Evolutionary conservation across 331 rosid species (phyloP).

Genomic region (Arachis monticola): DNA sequence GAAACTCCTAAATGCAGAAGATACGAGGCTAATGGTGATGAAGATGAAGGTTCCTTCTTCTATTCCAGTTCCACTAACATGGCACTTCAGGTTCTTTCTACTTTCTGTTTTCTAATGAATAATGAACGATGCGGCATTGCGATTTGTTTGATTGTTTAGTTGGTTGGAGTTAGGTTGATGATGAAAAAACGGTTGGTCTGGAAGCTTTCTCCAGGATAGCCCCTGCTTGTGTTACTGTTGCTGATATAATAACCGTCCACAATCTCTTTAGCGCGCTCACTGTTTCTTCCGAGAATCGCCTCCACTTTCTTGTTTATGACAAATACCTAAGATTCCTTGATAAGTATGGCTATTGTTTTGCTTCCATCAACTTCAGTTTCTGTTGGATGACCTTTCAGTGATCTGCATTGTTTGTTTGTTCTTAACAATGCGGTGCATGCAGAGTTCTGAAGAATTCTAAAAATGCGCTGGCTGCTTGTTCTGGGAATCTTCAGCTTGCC

Average conservation of each 20-base stretch:
- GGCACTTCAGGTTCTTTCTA: constrained; percentile 77
- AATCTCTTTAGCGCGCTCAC: constrained; percentile 85
- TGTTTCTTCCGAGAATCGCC: constrained; percentile 61
- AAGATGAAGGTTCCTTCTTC: constrained; percentile 78
- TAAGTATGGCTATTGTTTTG: constrained; percentile 56
- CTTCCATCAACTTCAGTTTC: constrained; percentile 16
- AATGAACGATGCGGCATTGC: background rate
- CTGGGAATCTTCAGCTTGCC: constrained; percentile 69
- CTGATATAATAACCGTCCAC: constrained; percentile 80
- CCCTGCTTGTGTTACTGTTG: constrained; percentile 72
- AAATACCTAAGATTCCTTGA: constrained; percentile 81
- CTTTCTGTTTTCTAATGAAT: background rate
- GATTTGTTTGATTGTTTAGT: background rate
- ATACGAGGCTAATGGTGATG: constrained; percentile 57
- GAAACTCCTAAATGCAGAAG: constrained; percentile 49
- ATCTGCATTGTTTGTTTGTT: constrained; percentile 26
- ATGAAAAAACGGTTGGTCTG: constrained; percentile 74
- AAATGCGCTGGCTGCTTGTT: constrained; percentile 49
- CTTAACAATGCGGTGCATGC: constrained; percentile 41
- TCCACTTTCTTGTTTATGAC: constrained; percentile 88
- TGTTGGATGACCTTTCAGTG: background rate
- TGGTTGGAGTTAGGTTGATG: constrained; percentile 62
- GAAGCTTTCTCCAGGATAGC: constrained; percentile 96
- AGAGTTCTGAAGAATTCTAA: constrained; percentile 77
- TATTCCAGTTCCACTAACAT: constrained; percentile 79